A percentile compares a stretch with the other conserved stretches of the same genome.
Conservation (phyloP, 306 rosid genomes). For the Trifolium subterraneum region DNA sequence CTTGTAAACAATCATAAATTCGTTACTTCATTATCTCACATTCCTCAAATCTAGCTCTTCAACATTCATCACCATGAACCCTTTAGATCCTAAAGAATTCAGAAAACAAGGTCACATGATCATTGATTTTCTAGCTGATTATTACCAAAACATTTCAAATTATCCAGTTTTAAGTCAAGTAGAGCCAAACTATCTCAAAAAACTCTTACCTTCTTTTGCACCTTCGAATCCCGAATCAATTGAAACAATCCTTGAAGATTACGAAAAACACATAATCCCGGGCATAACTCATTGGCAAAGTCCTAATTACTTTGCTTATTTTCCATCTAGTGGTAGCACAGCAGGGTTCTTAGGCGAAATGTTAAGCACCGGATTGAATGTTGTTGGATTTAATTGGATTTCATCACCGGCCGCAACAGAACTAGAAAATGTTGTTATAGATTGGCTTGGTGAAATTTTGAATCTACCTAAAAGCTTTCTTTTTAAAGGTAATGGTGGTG, state of each 20-base stretch:
- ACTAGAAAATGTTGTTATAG: conserved; percentile 63
- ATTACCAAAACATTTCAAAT: conserved; percentile 50
- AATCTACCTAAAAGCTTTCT: conserved; percentile 52
- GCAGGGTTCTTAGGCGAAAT: conserved; percentile 69
- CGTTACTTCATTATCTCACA: neutral
- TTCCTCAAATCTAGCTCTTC: neutral
- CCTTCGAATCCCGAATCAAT: conserved; percentile 55
- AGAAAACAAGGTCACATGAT: conserved; percentile 65
- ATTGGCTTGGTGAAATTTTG: conserved; percentile 63
- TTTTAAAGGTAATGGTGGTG: conserved; percentile 66
- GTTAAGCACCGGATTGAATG: conserved; percentile 62
- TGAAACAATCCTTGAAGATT: conserved; percentile 59
- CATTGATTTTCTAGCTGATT: conserved; percentile 67
- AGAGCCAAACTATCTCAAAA: conserved; percentile 55
- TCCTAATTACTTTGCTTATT: conserved; percentile 67
- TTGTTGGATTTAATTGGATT: conserved; percentile 67
- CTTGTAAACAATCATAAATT: neutral
- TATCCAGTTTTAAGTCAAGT: conserved; percentile 64
- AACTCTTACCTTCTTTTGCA: conserved; percentile 42
- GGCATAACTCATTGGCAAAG: conserved; percentile 75
- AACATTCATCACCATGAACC: conserved; percentile 43
- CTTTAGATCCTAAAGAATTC: conserved; percentile 62
- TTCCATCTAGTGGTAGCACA: conserved; percentile 62
- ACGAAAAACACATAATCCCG: conserved; percentile 49
- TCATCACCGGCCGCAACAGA: conserved; percentile 74